Percentiles rank a stretch among this genome's conserved stretches.
Conservation (phyloP, 1,284 basidiomycete species). For the Irpex rosettiformis region DNA sequence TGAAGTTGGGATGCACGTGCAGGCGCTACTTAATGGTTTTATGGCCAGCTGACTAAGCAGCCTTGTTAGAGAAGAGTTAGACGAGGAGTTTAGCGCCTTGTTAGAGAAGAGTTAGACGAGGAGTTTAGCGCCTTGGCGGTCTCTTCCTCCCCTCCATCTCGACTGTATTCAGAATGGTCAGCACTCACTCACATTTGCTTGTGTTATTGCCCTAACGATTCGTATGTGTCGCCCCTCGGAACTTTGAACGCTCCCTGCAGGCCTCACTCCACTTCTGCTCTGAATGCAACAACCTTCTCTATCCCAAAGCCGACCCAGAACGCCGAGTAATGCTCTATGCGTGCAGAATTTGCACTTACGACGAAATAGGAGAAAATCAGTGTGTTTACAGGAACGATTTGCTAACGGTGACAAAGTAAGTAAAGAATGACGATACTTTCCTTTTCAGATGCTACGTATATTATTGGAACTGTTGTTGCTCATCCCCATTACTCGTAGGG, state of each 20-base stretch:
- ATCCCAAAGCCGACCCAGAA: slow-evolving; percentile 87
- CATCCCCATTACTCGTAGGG: slow-evolving; percentile 45
- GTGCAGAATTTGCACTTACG: slow-evolving; percentile 90
- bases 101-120: background rate
- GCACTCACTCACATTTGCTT: background rate
- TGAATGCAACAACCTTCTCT: slow-evolving; percentile 93
- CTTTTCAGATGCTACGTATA: background rate
- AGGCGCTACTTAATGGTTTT: no score
- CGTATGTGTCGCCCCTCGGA: no score
- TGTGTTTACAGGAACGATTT: slow-evolving; percentile 94
- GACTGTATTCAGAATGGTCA: background rate
- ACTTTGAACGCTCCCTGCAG: no score
- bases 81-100: no score
- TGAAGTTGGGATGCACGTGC: no score
- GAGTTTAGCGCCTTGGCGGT: background rate
- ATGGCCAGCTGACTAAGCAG: background rate
- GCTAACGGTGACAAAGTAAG: slow-evolving; percentile 90
- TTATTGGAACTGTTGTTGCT: background rate
- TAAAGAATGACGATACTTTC: slow-evolving; percentile 16
- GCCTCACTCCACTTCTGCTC: slow-evolving; percentile 83
- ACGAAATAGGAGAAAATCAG: slow-evolving; percentile 83
- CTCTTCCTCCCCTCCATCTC: background rate
- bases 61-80: background rate
- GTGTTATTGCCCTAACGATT: no score
- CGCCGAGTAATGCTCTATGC: slow-evolving; percentile 88